A percentile compares a stretch with the other conserved stretches of the same genome.
Evolutionary conservation across 192 early-diverging fungal species (phyloP).

Genomic region (Coemansia sp.): DNA sequence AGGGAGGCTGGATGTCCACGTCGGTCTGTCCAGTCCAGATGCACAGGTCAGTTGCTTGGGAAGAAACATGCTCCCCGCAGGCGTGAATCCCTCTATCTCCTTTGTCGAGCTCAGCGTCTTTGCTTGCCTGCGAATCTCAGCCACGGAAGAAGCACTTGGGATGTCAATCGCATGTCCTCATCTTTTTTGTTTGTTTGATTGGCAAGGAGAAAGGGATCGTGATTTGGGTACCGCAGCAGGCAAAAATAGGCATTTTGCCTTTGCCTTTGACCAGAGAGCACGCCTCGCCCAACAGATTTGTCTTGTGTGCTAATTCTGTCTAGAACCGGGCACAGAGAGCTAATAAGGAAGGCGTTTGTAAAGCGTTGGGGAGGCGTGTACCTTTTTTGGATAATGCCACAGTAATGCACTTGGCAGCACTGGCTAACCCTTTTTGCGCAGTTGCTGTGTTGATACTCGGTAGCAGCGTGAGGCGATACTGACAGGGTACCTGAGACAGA

Average conservation of each 20-base stretch:
- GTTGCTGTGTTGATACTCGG: not conserved
- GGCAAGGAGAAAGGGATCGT: slow-evolving; percentile 6
- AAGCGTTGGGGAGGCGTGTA: not conserved
- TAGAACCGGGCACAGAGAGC: not conserved
- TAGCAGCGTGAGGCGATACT: slow-evolving; percentile 62
- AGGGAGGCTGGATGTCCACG: slow-evolving; percentile 78
- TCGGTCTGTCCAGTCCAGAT: slow-evolving; percentile 64
- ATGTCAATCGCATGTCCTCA: slow-evolving; percentile 2
- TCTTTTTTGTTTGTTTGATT: slow-evolving; percentile 6
- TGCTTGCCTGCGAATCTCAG: not conserved
- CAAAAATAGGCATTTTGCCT: not conserved
- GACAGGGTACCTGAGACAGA: slow-evolving; percentile 56
- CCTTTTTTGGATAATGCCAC: not conserved
- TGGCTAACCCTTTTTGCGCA: not conserved
- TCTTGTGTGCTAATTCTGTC: slow-evolving; percentile 2
- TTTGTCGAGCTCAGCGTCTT: not conserved
- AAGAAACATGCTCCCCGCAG: not conserved
- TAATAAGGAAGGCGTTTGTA: not conserved
- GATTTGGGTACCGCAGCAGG: not conserved
- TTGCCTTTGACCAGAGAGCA: not conserved
- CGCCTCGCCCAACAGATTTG: not conserved
- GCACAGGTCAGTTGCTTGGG: slow-evolving; percentile 37
- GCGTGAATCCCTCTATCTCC: not conserved
- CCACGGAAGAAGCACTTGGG: not conserved
- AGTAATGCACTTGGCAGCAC: not conserved